phyloP scores from a whole-genome alignment of 192 early-diverging fungal species.

The Coemansia sp. region DNA sequence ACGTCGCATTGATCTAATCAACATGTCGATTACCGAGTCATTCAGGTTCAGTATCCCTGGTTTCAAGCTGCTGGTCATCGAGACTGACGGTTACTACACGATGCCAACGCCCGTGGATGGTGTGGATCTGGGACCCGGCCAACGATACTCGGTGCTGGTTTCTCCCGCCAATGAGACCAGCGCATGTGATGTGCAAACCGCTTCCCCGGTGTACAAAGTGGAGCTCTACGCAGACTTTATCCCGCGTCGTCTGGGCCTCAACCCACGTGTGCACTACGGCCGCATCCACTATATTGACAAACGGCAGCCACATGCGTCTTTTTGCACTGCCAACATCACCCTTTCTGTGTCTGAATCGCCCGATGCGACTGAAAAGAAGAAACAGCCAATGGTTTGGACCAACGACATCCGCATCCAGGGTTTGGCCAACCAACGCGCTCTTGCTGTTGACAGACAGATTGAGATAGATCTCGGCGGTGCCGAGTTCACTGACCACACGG shows the following conservation, averaged over 20 bases:
- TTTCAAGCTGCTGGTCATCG: constrained; percentile 73
- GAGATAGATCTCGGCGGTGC: constrained; percentile 7
- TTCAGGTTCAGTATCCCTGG: constrained; percentile 73
- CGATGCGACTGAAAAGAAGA: background rate
- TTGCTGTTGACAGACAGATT: constrained; percentile 26
- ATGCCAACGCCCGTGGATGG: constrained; percentile 54
- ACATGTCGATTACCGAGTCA: constrained; percentile 66
- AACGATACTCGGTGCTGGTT: constrained; percentile 77
- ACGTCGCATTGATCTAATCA: constrained; percentile 76
- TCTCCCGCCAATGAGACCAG: constrained; percentile 47
- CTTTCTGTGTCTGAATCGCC: background rate
- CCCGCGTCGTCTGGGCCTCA: constrained; percentile 41
- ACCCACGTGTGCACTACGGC: constrained; percentile 38
- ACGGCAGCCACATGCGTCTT: background rate
- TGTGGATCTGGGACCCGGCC: constrained; percentile 65
- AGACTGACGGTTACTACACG: constrained; percentile 68
- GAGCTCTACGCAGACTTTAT: constrained; percentile 65
- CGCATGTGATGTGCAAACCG: constrained; percentile 55
- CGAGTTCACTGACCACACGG: background rate
- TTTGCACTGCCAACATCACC: background rate
- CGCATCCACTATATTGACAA: constrained; percentile 20
- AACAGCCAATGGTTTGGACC: constrained; percentile 15
- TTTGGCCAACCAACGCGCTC: constrained; percentile 3
- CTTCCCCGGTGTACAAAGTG: constrained; percentile 64
- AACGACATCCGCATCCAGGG: constrained; percentile 24